phyloP scores from a whole-genome alignment of 2,329 filamentous ascomycete genomes.

The Microascus cirrosus region DNA sequence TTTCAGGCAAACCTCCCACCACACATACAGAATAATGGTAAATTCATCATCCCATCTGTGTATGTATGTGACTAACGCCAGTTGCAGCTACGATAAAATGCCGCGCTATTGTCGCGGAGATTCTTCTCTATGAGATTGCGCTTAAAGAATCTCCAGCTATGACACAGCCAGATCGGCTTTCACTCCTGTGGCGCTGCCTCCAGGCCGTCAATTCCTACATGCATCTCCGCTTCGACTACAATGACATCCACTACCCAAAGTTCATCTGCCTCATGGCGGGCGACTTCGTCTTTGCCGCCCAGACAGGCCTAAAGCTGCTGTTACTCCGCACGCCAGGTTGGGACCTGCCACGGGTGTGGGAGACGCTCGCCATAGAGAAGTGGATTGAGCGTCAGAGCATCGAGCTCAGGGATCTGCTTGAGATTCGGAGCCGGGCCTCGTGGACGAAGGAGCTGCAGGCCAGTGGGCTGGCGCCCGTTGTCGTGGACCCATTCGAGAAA shows the following conservation, averaged over 20 bases:
- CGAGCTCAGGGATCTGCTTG: slow-evolving; percentile 17
- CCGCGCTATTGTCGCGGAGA: slow-evolving; percentile 31
- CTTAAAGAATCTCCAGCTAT: slow-evolving; percentile 26
- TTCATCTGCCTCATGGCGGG: slow-evolving; percentile 32
- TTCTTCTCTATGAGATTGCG: slow-evolving; percentile 34
- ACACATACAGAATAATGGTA: slow-evolving; percentile 17
- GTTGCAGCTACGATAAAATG: slow-evolving; percentile 23
- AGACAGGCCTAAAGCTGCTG: slow-evolving; percentile 34
- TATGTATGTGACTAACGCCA: not conserved
- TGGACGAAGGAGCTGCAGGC: slow-evolving; percentile 5
- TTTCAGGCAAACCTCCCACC: slow-evolving; percentile 24
- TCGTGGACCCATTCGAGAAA: slow-evolving; percentile 8
- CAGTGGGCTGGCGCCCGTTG: not conserved
- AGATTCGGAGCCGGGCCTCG: slow-evolving; percentile 9
- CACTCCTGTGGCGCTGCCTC: slow-evolving; percentile 33
- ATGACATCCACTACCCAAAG: slow-evolving; percentile 22
- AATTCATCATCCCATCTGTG: not conserved
- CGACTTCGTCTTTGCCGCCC: slow-evolving; percentile 34
- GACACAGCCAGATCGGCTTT: slow-evolving; percentile 25
- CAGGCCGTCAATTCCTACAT: slow-evolving; percentile 28
- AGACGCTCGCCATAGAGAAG: slow-evolving; percentile 21
- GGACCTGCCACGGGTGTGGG: slow-evolving; percentile 24
- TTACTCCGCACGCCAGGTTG: slow-evolving; percentile 32
- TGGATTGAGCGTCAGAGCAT: slow-evolving; percentile 17
- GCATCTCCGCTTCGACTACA: slow-evolving; percentile 18